Conservation (phyloP, 2,329 filamentous ascomycete species). For the Metarhizium humberi region DNA sequence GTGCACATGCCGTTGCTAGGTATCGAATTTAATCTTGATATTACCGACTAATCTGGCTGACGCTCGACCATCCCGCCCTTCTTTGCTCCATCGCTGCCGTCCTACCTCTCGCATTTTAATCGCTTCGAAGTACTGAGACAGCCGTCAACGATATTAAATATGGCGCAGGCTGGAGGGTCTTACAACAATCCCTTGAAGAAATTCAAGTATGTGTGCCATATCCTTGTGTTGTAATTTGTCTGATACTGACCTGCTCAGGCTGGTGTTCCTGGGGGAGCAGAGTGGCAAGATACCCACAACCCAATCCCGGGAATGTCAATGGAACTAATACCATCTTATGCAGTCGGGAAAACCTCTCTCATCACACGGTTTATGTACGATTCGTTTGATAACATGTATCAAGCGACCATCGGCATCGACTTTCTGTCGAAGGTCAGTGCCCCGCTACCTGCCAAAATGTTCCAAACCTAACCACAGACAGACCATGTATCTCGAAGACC, state of each 20-base stretch:
- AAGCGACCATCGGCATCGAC: conserved; percentile 98
- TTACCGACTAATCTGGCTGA: not conserved
- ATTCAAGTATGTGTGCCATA: conserved; percentile 66
- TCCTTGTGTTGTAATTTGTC: not conserved
- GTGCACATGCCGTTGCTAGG: not conserved
- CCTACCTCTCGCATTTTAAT: not conserved
- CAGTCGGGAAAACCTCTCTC: conserved; percentile 96
- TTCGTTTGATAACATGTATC: conserved; percentile 99
- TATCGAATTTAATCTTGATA: not conserved
- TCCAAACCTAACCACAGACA: conserved; percentile 8
- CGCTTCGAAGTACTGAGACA: not conserved
- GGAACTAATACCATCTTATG: conserved; percentile 15
- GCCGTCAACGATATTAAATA: conserved; percentile 30
- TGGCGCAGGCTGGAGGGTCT: conserved; percentile 75
- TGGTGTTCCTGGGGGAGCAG: conserved; percentile 97
- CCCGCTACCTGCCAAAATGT: not conserved
- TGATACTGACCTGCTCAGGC: conserved; percentile 36
- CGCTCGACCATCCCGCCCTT: no score
- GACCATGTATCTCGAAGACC: conserved; percentile 99
- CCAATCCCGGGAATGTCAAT: not conserved
- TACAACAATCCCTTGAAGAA: conserved; percentile 99
- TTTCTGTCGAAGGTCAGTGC: conserved; percentile 83
- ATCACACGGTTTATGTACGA: conserved; percentile 99
- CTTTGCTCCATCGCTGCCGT: not conserved
- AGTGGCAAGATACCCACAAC: conserved; percentile 61